These are phyloP conservation scores for Euryodendron excelsum DNA, from an alignment of 148 eudicot species.

Conservation along the genomic window DNA sequence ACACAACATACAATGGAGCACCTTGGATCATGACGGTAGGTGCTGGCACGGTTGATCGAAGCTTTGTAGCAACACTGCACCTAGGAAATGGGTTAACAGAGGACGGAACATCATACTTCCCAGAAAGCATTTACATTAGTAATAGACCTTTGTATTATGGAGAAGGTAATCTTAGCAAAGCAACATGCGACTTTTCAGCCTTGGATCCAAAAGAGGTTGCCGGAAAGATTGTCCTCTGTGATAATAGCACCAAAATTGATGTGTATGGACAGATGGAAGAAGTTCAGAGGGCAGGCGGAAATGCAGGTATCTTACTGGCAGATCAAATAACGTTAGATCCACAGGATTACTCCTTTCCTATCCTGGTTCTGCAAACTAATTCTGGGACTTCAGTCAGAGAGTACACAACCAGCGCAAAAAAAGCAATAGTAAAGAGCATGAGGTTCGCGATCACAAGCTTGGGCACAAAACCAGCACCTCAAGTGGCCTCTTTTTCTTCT, in stretches of 20 bases:
- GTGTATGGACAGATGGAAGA: neutral
- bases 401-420: neutral
- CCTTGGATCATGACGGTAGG: slow-evolving; percentile 21
- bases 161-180: neutral
- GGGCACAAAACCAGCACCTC: slow-evolving; percentile 10
- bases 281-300: neutral
- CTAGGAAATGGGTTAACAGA: slow-evolving; percentile 14
- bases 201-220: neutral
- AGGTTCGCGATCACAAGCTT: slow-evolving; percentile 2
- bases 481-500: slow-evolving; percentile 11
- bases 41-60: slow-evolving; percentile 18
- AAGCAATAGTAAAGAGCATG: neutral
- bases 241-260: neutral
- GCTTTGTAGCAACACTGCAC: neutral
- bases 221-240: neutral
- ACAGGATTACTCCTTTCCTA: neutral
- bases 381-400: neutral
- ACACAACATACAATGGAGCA: slow-evolving; percentile 11
- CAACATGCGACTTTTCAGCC: neutral
- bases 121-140: neutral
- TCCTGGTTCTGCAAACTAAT: slow-evolving; percentile 5
- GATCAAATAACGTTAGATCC: neutral
- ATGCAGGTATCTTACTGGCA: neutral
- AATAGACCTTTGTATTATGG: neutral
- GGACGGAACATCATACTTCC: neutral